These are phyloP conservation scores for Articulospora tetracladia DNA, from an alignment of 495 filamentous ascomycete species.

Conservation along the genomic window DNA sequence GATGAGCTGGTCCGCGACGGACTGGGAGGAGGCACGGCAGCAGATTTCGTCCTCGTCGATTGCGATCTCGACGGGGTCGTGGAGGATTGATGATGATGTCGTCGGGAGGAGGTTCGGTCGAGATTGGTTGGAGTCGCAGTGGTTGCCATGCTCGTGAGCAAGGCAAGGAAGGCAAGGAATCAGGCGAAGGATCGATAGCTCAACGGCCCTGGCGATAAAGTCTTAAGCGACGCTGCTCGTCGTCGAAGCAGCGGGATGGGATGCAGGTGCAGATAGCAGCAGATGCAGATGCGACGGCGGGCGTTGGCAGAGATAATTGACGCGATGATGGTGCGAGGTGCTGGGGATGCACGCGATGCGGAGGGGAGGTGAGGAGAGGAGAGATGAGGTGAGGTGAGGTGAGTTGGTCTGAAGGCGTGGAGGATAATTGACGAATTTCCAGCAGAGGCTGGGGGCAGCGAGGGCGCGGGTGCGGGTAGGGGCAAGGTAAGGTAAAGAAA, in stretches of 20 bases:
- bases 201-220: neutral
- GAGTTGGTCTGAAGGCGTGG: no score
- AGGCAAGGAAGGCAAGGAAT: slow-evolving; percentile 4
- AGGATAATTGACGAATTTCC: no score
- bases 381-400: no score
- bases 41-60: slow-evolving; percentile 13
- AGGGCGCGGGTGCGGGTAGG: no score
- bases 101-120: slow-evolving; percentile 15
- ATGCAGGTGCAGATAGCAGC: no score
- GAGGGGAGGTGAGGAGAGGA: no score
- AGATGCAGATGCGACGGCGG: no score
- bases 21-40: slow-evolving; percentile 25
- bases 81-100: slow-evolving; percentile 14
- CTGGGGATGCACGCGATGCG: no score
- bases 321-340: no score
- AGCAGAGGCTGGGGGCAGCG: no score
- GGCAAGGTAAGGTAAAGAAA: no score
- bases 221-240: neutral
- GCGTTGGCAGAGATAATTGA: no score
- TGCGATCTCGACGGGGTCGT: slow-evolving; percentile 20
- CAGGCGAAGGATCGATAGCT: slow-evolving; percentile 4
- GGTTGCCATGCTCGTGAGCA: slow-evolving; percentile 16
- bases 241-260: neutral
- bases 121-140: slow-evolving; percentile 14
- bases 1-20: slow-evolving; percentile 22